Base-by-base conservation (phyloP, 352 stramenopile species). In the Phytophthora fragariae region DNA sequence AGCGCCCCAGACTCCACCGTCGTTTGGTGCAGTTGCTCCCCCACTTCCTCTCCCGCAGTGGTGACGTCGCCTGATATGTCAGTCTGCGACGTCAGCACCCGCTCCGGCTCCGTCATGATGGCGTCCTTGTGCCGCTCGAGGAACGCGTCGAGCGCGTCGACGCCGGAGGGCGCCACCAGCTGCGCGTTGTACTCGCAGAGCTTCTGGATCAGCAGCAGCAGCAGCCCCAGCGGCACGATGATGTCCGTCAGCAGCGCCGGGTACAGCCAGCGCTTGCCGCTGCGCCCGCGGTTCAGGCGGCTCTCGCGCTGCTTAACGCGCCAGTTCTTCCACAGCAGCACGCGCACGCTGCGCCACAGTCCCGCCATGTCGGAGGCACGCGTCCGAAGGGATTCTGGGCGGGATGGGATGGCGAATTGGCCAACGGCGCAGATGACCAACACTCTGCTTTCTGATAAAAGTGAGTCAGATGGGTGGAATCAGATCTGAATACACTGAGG, bases 301-400 rank as follows among this genome's bases (percentile, higher is more conserved):
- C 85, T 92, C 70, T 93, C 84, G 70, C 86, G 88, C 82, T 93
- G 89, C 77, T 94, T 94, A 15, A 89, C 63, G 75, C 86, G 86
- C 87, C 87, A 95, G 72, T 92, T 91, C 76, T 94, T 95, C 84
- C 85, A 91, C 50, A 94, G 83, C 67, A 95, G 70, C 62, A 92
- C 83, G 70, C 83, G 59, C 21, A 85, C 69, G 65, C 57, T 79
- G 54, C 71, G 62, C 80, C 80, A 85, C 55, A 76, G 57, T 44
- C 37, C 37, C n/a, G 61, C 15, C 70, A 76, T 72, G 15, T 65
- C 53, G 10, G 19, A 41, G 47, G 19, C 19, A 52, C 31, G 60
- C 44, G 46, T 29, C 37, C 46, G 5, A 35, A 11, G 15, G 41
- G 44, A 65, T 57, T 64, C 39, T 64, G 57, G 24, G 59, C 59